phyloP scores from a whole-genome alignment of 1,139 yeast genomes.

The Geotrichum carabidarum region DNA sequence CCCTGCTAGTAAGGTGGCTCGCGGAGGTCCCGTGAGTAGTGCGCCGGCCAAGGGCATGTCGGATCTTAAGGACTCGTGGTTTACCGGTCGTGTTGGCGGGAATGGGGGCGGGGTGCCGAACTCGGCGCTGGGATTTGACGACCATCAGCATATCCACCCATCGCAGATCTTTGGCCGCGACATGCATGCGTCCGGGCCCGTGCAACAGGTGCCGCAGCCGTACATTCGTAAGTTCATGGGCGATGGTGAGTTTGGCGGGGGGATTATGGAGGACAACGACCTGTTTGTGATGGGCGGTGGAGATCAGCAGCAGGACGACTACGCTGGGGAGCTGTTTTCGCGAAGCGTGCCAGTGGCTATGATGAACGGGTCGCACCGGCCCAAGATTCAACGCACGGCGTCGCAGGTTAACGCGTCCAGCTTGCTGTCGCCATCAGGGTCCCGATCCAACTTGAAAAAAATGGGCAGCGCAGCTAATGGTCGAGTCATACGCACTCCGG shows the following conservation, averaged over 20 bases:
- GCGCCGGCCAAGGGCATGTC: constrained; percentile 1
- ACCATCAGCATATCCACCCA: constrained; percentile 8
- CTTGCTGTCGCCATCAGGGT: constrained; percentile 14
- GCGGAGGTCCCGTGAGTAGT: constrained; percentile 10
- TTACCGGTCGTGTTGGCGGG: not conserved
- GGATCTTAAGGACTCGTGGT: constrained; percentile 6
- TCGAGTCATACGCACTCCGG: not conserved
- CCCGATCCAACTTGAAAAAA: constrained; percentile 11
- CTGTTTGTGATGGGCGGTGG: constrained; percentile 1
- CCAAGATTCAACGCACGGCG: constrained; percentile 24
- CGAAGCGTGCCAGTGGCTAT: constrained; percentile 8
- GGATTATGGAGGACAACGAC: not conserved
- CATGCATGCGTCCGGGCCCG: not conserved
- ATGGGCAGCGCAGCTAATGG: constrained; percentile 13
- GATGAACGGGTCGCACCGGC: constrained; percentile 13
- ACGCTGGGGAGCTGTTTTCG: constrained; percentile 8
- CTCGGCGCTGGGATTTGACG: not conserved
- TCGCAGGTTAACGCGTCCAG: constrained; percentile 24
- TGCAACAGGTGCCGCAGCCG: not conserved
- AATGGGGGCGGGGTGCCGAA: not conserved
- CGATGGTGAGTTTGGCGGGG: constrained; percentile 2
- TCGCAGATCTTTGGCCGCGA: constrained; percentile 10
- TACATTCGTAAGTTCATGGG: not conserved
- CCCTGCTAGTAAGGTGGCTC: constrained; percentile 4
- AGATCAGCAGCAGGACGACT: not conserved